Percentiles rank a stretch among this genome's conserved stretches.
These are phyloP conservation scores for Suillus alpinus DNA, from an alignment of 768 basidiomycete species.

Conservation along the genomic window DNA sequence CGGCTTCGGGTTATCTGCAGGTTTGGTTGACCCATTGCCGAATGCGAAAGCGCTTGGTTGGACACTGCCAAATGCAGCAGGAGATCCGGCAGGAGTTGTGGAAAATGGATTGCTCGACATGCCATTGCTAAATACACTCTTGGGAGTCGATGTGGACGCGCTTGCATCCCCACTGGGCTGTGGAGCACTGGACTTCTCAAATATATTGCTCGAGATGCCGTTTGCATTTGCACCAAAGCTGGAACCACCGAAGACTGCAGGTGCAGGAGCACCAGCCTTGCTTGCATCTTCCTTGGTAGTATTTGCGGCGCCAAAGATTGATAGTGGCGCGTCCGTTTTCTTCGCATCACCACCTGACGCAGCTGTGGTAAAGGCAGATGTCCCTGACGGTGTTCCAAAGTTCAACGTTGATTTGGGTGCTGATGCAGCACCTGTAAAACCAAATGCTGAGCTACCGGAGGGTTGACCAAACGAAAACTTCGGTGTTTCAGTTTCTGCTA, in stretches of 20 bases:
- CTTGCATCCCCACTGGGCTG: conserved; percentile 14
- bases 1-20: conserved; percentile 14
- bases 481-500: conserved; percentile 9
- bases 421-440: conserved; percentile 5
- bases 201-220: conserved; percentile 12
- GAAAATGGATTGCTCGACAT: conserved; percentile 15
- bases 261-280: conserved; percentile 10
- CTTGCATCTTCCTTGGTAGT: conserved; percentile 5
- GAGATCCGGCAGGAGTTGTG: conserved; percentile 15
- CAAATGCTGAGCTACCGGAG: conserved; percentile 6
- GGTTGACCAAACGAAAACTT: conserved; percentile 27
- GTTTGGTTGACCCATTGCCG: conserved; percentile 16
- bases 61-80: conserved; percentile 10
- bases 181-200: conserved; percentile 16
- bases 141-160: conserved; percentile 21
- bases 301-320: conserved; percentile 32
- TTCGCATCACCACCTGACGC: conserved; percentile 20
- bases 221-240: conserved; percentile 14
- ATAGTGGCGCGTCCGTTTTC: conserved; percentile 28
- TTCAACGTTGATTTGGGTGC: conserved; percentile 18
- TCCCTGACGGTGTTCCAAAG: conserved; percentile 21
- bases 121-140: conserved; percentile 12
- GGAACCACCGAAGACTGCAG: conserved; percentile 23
- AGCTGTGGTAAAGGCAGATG: conserved; percentile 21
- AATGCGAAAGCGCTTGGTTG: conserved; percentile 18